Evolutionary conservation across 768 basidiomycete species (phyloP), one percentile per base, ranked within the genome.

Genomic region (Phaffia tasmanica): DNA sequence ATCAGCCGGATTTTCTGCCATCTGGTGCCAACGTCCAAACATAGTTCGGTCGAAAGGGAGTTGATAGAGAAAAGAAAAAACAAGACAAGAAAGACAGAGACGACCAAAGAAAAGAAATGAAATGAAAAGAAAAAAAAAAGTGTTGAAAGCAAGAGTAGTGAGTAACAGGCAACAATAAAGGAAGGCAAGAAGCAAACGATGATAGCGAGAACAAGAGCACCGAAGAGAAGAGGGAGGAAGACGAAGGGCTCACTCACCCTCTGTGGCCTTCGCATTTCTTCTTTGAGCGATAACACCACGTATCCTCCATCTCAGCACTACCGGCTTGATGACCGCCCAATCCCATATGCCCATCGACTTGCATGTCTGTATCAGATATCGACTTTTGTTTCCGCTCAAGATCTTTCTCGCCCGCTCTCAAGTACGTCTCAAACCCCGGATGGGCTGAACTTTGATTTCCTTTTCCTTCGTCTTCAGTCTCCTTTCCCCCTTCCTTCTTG

Each of bases 1-100:
- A 83, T 83, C 62, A 77, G 75, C 18, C 89, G 86, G 51, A 89
- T 81, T 67, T 81, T 82, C 75, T 89, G 88, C 89, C 89, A 91
- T 62, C 61, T 62, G 61, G 35, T 42, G 35, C 35, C 35, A 42
- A 42, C 35, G 35, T 42, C 35, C 35, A 42, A 11, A 42, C 35
- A 42, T 5, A 11, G 11, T 42, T 4, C 11, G 11, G 35, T 11
- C 35, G 11, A 11, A 42, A 11, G 11, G 35, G 4, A 42, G 35
- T 42, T 42, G 11, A 42, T 11, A 42, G 35, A 42, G 35, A 5
- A 11, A 11, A 42, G 11, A 42, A 11, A 42, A 42, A 42, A 6
- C 14, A 6, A 7, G 25, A 19, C 18, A 21, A 23, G 11, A n/a
- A 19, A 60, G 46, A 21, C 21, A 47, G 23, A 49, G 46, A 29